Evolutionary conservation across 768 basidiomycete species (phyloP), one percentile per base, ranked within the genome.

Genomic region (Kwoniella sp.): DNA sequence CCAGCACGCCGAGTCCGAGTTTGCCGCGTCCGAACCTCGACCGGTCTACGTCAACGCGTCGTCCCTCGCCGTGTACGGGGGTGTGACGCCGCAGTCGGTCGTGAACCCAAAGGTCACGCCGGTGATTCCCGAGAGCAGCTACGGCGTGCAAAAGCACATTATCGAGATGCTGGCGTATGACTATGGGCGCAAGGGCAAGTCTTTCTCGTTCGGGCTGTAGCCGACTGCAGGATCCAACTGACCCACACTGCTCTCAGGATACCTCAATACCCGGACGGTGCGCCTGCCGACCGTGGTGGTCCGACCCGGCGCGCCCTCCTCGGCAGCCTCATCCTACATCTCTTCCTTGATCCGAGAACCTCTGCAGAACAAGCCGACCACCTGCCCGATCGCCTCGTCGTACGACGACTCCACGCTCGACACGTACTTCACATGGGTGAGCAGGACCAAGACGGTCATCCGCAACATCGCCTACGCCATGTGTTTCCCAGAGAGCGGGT

Each of bases 391-490:
- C 50, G 73, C 73, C 2, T 44, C 55, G 10, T 56, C 55, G 1
- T 34, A 58, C 10, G 54, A 68, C 17, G 74, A 75, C 45, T 56
- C 60, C 5, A 62, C 60, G 29, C 78, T 82, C 20, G 72, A 80
- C 49, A 74, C 77, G 25, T 77, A 83, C 46, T 71, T 76, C 15
- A 71, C 77, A 28, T 84, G 81, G 80, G 70, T 83, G 28, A 78
- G 79, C 4, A 77, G 78, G 17, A 78, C 80, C 2, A 73, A 77
- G 52, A 80, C 79, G 10, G 80, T 82, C 11, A 76, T 82, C 50
- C 63, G 74, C 42, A 84, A 84, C 66, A 75, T 84, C 48, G 69
- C 81, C 29, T 71, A 75, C 50, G 80, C 80, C 5, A 77, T 77
- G 59, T 74, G 77, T 45, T 60, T 84, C 49, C 77, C 78, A 14